A percentile compares a stretch with the other conserved stretches of the same genome.
phyloP scores from a whole-genome alignment of 805 yeast genomes.

The Myxozyma mucilagina region DNA sequence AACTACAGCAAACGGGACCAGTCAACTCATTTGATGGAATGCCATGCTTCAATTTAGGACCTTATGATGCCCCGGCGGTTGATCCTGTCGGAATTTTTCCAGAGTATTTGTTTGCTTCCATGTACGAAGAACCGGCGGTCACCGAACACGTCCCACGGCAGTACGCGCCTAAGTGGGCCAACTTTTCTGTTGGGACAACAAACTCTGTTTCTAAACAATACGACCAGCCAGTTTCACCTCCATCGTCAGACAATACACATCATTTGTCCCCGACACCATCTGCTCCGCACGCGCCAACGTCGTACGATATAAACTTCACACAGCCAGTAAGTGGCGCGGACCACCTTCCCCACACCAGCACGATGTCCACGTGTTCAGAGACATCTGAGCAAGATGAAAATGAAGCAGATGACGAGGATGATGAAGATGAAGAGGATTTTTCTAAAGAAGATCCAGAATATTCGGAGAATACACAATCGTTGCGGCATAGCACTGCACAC shows the following conservation, averaged over 20 bases:
- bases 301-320: background rate
- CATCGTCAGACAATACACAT: background rate
- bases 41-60: background rate
- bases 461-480: background rate
- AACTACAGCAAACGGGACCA: background rate
- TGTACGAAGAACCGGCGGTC: background rate
- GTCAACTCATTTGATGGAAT: background rate
- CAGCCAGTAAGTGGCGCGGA: background rate
- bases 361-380: background rate
- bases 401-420: conserved; percentile 12
- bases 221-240: background rate
- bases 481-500: background rate
- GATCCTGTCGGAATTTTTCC: conserved; percentile 6
- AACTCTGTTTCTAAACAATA: background rate
- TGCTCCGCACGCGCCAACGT: background rate
- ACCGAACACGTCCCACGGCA: background rate
- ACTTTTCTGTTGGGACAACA: background rate
- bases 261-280: background rate
- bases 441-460: background rate
- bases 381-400: background rate
- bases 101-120: background rate
- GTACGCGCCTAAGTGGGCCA: conserved; percentile 12
- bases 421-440: conserved; percentile 4
- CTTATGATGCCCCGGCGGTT: background rate
- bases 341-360: background rate